These are phyloP conservation scores for Lenzites betulinus DNA, from an alignment of 768 basidiomycete species.

Conservation along the genomic window DNA sequence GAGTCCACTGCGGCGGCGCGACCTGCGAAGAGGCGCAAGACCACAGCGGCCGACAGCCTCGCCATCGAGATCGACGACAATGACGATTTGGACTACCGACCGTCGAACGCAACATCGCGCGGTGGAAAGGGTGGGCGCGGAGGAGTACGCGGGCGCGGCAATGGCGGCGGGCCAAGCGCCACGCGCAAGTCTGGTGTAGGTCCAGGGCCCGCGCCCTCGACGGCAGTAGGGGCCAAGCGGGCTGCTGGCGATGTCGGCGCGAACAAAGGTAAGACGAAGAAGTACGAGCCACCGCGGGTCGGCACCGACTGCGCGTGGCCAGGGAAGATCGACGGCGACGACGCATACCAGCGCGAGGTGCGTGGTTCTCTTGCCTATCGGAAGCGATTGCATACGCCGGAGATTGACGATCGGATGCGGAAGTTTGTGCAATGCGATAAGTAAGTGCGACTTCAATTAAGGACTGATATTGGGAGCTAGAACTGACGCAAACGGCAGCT, in stretches of 20 bases:
- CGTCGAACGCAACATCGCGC: not conserved
- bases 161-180: not conserved
- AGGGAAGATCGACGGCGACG: constrained; percentile 13
- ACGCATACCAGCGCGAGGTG: constrained; percentile 21
- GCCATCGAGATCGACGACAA: not conserved
- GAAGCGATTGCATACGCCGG: too few relatives aligned
- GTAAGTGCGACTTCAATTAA: not conserved
- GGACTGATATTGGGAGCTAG: not conserved
- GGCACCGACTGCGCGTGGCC: constrained; percentile 23
- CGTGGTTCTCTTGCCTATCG: not conserved
- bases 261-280: not conserved
- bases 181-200: not conserved
- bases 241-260: not conserved
- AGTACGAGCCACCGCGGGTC: constrained; percentile 13
- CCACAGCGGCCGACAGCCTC: not conserved
- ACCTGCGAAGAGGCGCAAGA: constrained; percentile 22
- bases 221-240: too few relatives aligned
- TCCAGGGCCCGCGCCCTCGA: too few relatives aligned
- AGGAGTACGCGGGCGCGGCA: not conserved
- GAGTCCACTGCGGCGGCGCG: not conserved
- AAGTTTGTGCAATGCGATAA: constrained; percentile 24
- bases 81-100: not conserved
- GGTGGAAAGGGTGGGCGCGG: not conserved
- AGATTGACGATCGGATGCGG: not conserved
- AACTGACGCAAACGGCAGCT: constrained; percentile 10